A percentile compares a stretch with the other conserved stretches of the same genome.
Evolutionary conservation across 805 yeast genomes (phyloP).

Genomic region (Monosporozyma servazzii): DNA sequence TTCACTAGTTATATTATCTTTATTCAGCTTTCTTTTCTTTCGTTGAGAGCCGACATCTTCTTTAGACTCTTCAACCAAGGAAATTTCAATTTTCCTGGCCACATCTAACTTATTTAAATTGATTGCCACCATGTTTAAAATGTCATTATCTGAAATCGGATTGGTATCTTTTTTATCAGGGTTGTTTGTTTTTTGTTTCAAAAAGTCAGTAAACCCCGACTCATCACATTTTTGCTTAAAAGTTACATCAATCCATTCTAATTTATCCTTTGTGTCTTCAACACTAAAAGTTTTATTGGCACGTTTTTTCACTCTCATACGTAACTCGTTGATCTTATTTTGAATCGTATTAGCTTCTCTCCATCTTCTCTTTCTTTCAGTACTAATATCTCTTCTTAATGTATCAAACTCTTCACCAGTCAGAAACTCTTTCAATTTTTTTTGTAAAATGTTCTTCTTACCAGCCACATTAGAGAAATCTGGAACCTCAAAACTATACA

Average conservation of each 20-base stretch:
- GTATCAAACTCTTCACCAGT: constrained; percentile 13
- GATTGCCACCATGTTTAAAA: constrained; percentile 24
- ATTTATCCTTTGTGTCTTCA: constrained; percentile 43
- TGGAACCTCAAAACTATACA: constrained; percentile 15
- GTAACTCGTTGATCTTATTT: constrained; percentile 79
- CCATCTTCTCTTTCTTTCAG: constrained; percentile 30
- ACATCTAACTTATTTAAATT: constrained; percentile 21
- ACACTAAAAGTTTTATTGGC: constrained; percentile 63
- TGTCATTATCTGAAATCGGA: constrained; percentile 22
- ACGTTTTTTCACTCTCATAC: constrained; percentile 66
- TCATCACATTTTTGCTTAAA: constrained; percentile 44
- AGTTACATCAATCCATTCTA: constrained; percentile 68
- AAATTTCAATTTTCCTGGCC: constrained; percentile 23
- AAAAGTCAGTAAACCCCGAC: constrained; percentile 2
- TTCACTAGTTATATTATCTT: background rate
- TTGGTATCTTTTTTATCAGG: constrained; percentile 7
- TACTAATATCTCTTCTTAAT: constrained; percentile 22
- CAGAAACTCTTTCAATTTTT: constrained; percentile 18
- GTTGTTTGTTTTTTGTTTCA: constrained; percentile 4
- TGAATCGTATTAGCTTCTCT: constrained; percentile 54
- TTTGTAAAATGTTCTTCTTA: constrained; percentile 16
- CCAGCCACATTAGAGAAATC: constrained; percentile 12
- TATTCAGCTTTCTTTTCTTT: constrained; percentile 8
- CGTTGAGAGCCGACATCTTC: background rate
- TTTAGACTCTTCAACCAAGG: constrained; percentile 16